Base-by-base conservation (phyloP, 192 early-diverging fungal genomes). In the Gigaspora rosea region DNA sequence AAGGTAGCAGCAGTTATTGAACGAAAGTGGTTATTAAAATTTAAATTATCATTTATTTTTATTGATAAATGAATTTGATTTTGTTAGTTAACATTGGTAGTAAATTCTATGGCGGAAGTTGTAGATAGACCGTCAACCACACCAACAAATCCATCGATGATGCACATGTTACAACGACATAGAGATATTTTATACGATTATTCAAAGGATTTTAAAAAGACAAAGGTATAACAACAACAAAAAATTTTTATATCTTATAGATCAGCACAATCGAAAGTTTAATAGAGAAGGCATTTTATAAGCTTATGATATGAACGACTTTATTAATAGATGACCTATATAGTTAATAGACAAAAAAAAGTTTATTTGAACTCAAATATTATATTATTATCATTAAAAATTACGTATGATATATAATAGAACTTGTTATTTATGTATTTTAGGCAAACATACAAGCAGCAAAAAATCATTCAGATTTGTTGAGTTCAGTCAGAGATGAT, bases 111-210 rank as follows among this genome's bases (percentile, higher is more conserved):
- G 92, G 81, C 87, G 27, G 83, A 83, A 73, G 79, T 83, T 57
- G 75, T 94, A 15, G 92, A 93, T 65, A 78, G 82, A 74, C 80
- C 83, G 2, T 67, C 64, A 81, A 80, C 35, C 74, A 78, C 12
- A 76, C 80, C 89, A 12, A 85, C 86, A 7, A 91, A 87, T 35
- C 81, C 89, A n/a, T 85, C 89, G 27, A 91, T 90, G 86, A 84
- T 90, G 56, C 93, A 93, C 75, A 83, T 92, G 79, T 79, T 95
- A 0, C 91, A 93, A 79, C 78, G 92, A 48, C 93, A 95, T 72
- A 84, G 90, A 32, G 92, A 94, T 66, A 94, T 92, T 54, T 80
- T 92, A 9, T 93, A 91, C 71, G 92, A 95, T 73, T 93, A 90
- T 78, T 87, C 86, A n/a, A 92, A 88, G 67, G 93, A 95, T 73